phyloP scores from a whole-genome alignment of 1,284 basidiomycete species.

The Lignosus rhinocerotis region DNA sequence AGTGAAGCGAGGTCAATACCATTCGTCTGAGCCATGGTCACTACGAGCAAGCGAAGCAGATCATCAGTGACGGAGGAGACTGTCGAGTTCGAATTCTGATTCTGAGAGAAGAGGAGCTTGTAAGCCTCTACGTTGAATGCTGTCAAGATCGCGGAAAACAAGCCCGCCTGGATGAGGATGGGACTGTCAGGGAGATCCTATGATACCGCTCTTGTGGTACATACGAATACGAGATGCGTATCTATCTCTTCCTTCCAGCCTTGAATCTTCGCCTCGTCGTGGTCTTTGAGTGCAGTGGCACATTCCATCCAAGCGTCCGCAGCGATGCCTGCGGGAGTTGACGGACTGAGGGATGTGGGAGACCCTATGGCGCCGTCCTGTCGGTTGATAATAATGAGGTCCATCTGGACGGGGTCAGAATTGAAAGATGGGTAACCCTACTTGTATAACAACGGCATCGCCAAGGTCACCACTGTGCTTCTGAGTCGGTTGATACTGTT shows the following conservation, averaged over 20 bases:
- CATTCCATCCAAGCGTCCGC: slow-evolving; percentile 21
- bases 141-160: slow-evolving; percentile 29
- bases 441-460: neutral
- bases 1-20: neutral
- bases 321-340: neutral
- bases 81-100: neutral
- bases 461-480: neutral
- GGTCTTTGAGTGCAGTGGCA: slow-evolving; percentile 20
- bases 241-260: slow-evolving; percentile 29
- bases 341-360: neutral
- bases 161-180: slow-evolving; percentile 22
- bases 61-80: neutral
- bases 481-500: neutral
- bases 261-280: slow-evolving; percentile 20
- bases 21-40: neutral
- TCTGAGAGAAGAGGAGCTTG: slow-evolving; percentile 16
- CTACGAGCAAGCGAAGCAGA: slow-evolving; percentile 1
- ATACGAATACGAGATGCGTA: slow-evolving; percentile 26
- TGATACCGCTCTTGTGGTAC: neutral
- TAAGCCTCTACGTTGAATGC: slow-evolving; percentile 29
- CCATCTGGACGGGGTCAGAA: neutral
- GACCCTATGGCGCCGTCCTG: slow-evolving; percentile 1
- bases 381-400: neutral
- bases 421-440: neutral
- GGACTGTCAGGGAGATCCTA: neutral